Evolutionary conservation across 2,329 filamentous ascomycete species (phyloP).

Genomic region (Stagonosporopsis rhizophila): DNA sequence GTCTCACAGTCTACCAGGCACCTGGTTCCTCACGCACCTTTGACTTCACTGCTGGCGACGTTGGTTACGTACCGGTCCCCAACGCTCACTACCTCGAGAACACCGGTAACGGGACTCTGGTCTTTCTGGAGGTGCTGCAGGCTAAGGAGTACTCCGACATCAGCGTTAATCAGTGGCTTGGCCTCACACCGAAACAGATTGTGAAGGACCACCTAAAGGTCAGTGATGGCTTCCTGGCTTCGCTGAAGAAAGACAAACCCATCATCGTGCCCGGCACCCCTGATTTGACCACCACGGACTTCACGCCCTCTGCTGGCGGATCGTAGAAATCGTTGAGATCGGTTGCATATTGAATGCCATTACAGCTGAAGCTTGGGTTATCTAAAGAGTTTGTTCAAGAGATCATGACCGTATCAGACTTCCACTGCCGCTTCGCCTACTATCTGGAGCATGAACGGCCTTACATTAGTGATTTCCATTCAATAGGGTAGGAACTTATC

Average conservation of each 20-base stretch:
- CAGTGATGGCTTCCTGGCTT: conserved; percentile 33
- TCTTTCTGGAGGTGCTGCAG: conserved; percentile 67
- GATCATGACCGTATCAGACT: no score
- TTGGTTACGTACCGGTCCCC: conserved; percentile 64
- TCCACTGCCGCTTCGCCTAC: no score
- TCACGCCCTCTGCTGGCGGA: conserved; percentile 23
- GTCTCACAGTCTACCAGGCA: conserved; percentile 64
- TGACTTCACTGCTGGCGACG: conserved; percentile 66
- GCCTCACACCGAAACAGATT: conserved; percentile 54
- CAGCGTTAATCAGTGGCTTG: conserved; percentile 65
- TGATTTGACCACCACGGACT: conserved; percentile 49
- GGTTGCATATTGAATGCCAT: neutral
- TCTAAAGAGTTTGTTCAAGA: neutral
- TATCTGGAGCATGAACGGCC: no score
- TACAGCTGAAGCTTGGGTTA: neutral
- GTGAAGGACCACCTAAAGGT: conserved; percentile 45
- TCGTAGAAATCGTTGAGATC: neutral
- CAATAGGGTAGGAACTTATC: no score
- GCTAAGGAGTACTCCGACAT: conserved; percentile 62
- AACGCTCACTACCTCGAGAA: conserved; percentile 69
- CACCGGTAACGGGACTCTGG: conserved; percentile 62
- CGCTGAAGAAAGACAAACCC: conserved; percentile 49
- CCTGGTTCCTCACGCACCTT: conserved; percentile 61
- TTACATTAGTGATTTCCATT: no score
- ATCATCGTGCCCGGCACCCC: conserved; percentile 50